These are phyloP conservation scores for Dalbergia oliveri DNA, from an alignment of 306 rosid species.

Conservation along the genomic window DNA sequence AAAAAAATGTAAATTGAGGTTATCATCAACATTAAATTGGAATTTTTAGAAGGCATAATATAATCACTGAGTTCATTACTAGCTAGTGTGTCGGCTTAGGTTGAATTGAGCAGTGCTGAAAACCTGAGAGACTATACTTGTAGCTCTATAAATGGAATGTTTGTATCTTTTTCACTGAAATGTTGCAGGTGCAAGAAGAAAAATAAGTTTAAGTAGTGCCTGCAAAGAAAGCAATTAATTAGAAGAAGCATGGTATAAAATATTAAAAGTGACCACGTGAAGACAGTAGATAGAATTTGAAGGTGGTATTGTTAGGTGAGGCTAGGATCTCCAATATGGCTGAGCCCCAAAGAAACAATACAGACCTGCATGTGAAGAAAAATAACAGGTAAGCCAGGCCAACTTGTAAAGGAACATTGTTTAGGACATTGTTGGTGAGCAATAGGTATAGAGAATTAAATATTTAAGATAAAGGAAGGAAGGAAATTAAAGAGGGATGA, in stretches of 20 bases:
- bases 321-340: too few species aligned
- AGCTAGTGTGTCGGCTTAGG: slow-evolving; percentile 59
- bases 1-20: neutral
- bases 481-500: too few species aligned
- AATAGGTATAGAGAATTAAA: too few species aligned
- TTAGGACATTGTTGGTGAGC: too few species aligned
- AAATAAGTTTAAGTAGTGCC: slow-evolving; percentile 18
- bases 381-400: too few species aligned
- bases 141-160: slow-evolving; percentile 65
- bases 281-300: slow-evolving; percentile 60
- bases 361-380: too few species aligned
- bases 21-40: neutral
- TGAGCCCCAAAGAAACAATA: too few species aligned
- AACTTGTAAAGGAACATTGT: too few species aligned
- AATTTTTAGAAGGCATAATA: neutral
- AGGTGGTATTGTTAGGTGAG: slow-evolving; percentile 53
- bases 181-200: neutral
- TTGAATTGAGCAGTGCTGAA: slow-evolving; percentile 66
- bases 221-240: neutral
- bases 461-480: too few species aligned
- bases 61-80: slow-evolving; percentile 41
- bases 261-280: slow-evolving; percentile 48
- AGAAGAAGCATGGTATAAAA: neutral
- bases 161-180: slow-evolving; percentile 63
- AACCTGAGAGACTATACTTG: slow-evolving; percentile 68